A percentile compares a stretch with the other conserved stretches of the same genome.
Conservation (phyloP, 2,329 filamentous ascomycete species). For the Dothidotthia symphoricarpi region DNA sequence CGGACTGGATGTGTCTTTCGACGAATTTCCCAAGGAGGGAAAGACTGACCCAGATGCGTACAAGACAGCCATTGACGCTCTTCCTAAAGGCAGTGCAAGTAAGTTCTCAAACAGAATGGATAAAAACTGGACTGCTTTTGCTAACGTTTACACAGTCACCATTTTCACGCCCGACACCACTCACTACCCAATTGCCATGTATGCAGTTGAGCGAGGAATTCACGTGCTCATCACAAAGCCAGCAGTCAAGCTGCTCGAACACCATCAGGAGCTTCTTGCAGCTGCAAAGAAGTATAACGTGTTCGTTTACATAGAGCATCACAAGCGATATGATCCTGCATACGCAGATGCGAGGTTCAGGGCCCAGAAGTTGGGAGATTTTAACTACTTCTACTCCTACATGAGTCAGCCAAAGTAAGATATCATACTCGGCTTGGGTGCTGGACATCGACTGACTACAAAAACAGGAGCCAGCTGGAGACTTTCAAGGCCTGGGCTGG, state of each 20-base stretch:
- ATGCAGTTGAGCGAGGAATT: slow-evolving; percentile 82
- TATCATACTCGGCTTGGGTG: slow-evolving; percentile 41
- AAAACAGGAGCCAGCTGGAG: slow-evolving; percentile 85
- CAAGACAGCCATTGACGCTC: slow-evolving; percentile 81
- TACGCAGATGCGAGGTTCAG: slow-evolving; percentile 84
- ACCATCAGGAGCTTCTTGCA: slow-evolving; percentile 74
- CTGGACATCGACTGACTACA: slow-evolving; percentile 59
- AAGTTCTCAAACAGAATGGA: slow-evolving; percentile 9
- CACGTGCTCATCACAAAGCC: slow-evolving; percentile 95
- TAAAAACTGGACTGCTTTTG: neutral
- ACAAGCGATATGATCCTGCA: slow-evolving; percentile 93
- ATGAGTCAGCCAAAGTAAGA: slow-evolving; percentile 68
- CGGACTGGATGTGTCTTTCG: slow-evolving; percentile 79
- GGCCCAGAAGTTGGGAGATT: slow-evolving; percentile 77
- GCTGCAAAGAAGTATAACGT: slow-evolving; percentile 73
- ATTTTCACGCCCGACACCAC: slow-evolving; percentile 95
- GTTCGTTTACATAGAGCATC: slow-evolving; percentile 91
- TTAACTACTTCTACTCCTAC: slow-evolving; percentile 98
- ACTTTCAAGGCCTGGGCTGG: slow-evolving; percentile 96
- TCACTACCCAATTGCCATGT: slow-evolving; percentile 87
- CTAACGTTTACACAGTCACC: slow-evolving; percentile 55
- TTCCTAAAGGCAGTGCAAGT: slow-evolving; percentile 75
- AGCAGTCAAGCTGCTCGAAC: slow-evolving; percentile 76
- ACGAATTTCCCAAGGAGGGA: slow-evolving; percentile 75
- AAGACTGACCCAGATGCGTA: slow-evolving; percentile 75